phyloP scores from a whole-genome alignment of 2,329 filamentous ascomycete species.

The Chaetothyriales sp. region DNA sequence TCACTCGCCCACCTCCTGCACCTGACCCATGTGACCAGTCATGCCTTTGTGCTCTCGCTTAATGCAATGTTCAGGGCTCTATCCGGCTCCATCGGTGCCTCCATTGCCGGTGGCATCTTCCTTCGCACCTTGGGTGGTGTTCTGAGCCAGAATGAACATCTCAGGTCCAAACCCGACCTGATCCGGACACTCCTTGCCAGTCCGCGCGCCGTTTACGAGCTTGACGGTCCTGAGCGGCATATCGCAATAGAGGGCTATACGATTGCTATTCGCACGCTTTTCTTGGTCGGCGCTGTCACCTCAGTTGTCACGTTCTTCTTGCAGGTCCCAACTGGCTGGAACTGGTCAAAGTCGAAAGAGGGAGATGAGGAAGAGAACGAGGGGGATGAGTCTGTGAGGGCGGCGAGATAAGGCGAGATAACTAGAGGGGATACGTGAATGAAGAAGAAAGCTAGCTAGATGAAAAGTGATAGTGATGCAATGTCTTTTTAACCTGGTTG shows the following conservation, averaged over 20 bases:
- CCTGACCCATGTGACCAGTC: slow-evolving; percentile 48
- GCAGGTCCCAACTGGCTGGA: slow-evolving; percentile 47
- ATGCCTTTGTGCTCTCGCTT: slow-evolving; percentile 62
- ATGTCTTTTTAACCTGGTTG: no score
- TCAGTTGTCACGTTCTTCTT: slow-evolving; percentile 35
- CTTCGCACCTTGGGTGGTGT: slow-evolving; percentile 42
- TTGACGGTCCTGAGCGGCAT: slow-evolving; percentile 35
- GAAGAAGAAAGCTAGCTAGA: no score
- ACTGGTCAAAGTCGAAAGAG: slow-evolving; percentile 20
- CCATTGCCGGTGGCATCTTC: slow-evolving; percentile 65
- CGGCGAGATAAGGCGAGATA: no score
- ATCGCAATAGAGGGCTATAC: slow-evolving; percentile 41
- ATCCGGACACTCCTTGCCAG: slow-evolving; percentile 43
- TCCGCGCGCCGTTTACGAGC: slow-evolving; percentile 37
- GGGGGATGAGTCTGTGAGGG: no score
- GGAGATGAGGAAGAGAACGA: slow-evolving; percentile 13
- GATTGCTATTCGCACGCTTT: slow-evolving; percentile 37
- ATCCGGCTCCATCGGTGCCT: slow-evolving; percentile 63
- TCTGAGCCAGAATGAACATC: slow-evolving; percentile 37
- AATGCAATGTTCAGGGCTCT: slow-evolving; percentile 69
- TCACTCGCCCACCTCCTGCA: slow-evolving; percentile 66
- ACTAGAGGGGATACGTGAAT: no score
- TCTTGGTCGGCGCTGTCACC: slow-evolving; percentile 36
- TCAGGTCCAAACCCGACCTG: slow-evolving; percentile 29
- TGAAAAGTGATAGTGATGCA: no score